A percentile compares a stretch with the other conserved stretches of the same genome.
Evolutionary conservation across 768 basidiomycete genomes (phyloP).

Genomic region (Auricularia cornea): DNA sequence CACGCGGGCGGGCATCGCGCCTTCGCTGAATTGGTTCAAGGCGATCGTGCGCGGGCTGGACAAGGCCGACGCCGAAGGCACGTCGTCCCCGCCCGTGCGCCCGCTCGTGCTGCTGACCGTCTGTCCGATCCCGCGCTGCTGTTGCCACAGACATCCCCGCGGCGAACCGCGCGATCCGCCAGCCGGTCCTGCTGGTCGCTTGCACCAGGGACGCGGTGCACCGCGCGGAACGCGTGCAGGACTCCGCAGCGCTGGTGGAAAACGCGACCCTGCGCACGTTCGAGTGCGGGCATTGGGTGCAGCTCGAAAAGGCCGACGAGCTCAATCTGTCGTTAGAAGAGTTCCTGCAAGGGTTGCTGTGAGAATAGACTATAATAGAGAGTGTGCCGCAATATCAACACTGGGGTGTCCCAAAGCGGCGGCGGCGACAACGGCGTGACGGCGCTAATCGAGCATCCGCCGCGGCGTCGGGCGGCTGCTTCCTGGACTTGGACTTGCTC

Average conservation of each 20-base stretch:
- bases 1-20: background rate
- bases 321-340: background rate
- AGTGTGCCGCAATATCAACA: too few relatives aligned
- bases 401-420: too few relatives aligned
- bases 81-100: too few relatives aligned
- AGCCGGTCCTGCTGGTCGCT: background rate
- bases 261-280: background rate
- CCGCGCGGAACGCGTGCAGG: background rate
- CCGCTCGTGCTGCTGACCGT: too few relatives aligned
- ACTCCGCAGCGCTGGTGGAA: background rate
- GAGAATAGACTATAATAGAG: background rate
- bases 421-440: background rate
- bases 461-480: background rate
- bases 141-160: background rate
- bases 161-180: background rate
- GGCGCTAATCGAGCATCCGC: background rate
- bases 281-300: background rate
- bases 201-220: background rate
- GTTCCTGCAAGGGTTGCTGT: background rate
- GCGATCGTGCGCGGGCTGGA: background rate
- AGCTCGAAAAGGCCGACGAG: background rate
- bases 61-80: background rate
- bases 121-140: too few relatives aligned
- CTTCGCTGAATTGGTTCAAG: background rate
- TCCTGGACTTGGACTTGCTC: too few relatives aligned